Conservation (phyloP, 495 filamentous ascomycete genomes). For the Penicillium canariense region DNA sequence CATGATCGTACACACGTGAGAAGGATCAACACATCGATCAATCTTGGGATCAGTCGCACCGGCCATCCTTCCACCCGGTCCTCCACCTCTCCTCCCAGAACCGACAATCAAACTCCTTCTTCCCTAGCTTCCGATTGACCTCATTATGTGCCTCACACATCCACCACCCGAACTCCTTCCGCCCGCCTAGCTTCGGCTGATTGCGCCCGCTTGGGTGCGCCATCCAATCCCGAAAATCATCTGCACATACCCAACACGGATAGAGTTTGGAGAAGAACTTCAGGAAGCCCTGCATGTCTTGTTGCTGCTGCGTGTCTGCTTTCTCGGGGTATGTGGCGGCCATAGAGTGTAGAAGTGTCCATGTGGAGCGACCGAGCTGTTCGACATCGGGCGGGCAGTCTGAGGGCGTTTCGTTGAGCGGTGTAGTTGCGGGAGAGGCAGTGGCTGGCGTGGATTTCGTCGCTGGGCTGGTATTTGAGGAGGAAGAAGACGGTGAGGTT, state of each 20-base stretch:
- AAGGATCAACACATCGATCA: not conserved
- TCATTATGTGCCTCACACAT: conserved; percentile 98
- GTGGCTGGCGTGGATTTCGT: conserved; percentile 10
- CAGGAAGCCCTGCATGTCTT: conserved; percentile 76
- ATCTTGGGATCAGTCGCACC: conserved; percentile 43
- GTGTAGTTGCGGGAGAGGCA: conserved; percentile 17
- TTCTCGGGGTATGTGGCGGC: conserved; percentile 76
- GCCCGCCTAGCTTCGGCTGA: conserved; percentile 61
- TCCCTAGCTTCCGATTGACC: conserved; percentile 91
- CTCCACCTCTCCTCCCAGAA: conserved; percentile 94
- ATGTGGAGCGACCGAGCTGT: conserved; percentile 75
- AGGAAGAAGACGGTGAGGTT: conserved; percentile 14
- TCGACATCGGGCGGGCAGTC: conserved; percentile 67
- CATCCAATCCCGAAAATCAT: conserved; percentile 87
- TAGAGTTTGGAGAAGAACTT: conserved; percentile 77
- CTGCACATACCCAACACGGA: conserved; percentile 92
- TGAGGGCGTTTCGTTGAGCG: conserved; percentile 17
- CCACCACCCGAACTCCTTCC: conserved; percentile 83
- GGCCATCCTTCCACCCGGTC: conserved; percentile 88
- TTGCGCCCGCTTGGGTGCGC: conserved; percentile 56
- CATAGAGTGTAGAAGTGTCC: conserved; percentile 91
- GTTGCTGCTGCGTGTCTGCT: conserved; percentile 64
- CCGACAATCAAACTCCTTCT: conserved; percentile 84
- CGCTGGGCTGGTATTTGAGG: conserved; percentile 13
- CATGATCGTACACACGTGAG: not conserved